phyloP scores from a whole-genome alignment of 768 basidiomycete species.

The Lactifluus echinatus region DNA sequence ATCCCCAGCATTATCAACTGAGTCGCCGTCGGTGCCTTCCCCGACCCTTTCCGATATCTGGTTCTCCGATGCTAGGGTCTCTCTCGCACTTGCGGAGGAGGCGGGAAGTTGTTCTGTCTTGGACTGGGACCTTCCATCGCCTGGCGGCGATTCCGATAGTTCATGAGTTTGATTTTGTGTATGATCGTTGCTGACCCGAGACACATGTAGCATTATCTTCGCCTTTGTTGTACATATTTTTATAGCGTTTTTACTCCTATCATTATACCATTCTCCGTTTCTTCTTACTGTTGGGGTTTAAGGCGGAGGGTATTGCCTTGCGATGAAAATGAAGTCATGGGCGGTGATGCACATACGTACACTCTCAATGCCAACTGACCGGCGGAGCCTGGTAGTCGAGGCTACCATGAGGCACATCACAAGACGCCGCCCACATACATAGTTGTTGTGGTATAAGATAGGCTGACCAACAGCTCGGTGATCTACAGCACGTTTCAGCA shows the following conservation, averaged over 20 bases:
- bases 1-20: neutral
- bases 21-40: constrained; percentile 10
- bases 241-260: constrained; percentile 11
- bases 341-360: neutral
- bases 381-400: neutral
- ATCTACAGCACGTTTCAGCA: neutral
- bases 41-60: constrained; percentile 18
- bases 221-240: constrained; percentile 3
- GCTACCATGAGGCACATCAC: neutral
- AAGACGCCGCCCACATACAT: neutral
- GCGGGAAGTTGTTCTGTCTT: neutral
- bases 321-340: neutral
- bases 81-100: constrained; percentile 5
- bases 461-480: neutral
- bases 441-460: neutral
- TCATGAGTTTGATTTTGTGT: neutral
- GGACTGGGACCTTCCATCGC: constrained; percentile 16
- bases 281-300: no score
- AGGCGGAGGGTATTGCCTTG: neutral
- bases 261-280: constrained; percentile 7
- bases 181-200: neutral
- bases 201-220: neutral
- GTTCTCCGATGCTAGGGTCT: constrained; percentile 6
- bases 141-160: constrained; percentile 7
- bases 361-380: neutral